Base-by-base conservation (phyloP, 2,329 filamentous ascomycete species). In the Pseudogymnoascus sp. region DNA sequence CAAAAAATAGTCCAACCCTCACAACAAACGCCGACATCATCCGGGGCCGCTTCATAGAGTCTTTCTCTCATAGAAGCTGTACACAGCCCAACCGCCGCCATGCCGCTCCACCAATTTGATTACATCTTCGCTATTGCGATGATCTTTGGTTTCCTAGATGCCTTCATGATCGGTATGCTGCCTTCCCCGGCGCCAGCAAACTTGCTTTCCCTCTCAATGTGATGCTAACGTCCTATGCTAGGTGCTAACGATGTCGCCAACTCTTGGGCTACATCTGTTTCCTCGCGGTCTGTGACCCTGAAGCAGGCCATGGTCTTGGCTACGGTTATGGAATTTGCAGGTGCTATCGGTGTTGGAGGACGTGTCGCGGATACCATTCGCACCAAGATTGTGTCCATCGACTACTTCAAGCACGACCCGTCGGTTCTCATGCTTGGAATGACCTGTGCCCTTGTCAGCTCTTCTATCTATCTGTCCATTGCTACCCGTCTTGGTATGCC, bases 251-350 rank as follows among this genome's bases (percentile, higher is more conserved):
- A 90, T 87, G 87, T 90, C 64, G 87, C 87, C 73, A 90, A 90
- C 77, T 83, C 86, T 1, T 90, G 85, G 83, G 87, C 87, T n/a
- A 88, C 85, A 35, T 87, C 83, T 66, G 87, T 90, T 63, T 87
- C 85, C 1, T 89, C 87, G 3, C 79, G 86, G 39, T 89, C 87
- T 63, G 73, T 88, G 42, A 80, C 81, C 15, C 82, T 86, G 71
- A 64, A 80, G 60, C 83, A 87, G 71, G 84, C 82, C 66, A 83
- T 84, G 82, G 66, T 80, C 10, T 74, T 83, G 29, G 83, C 80
- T 37, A 78, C 79, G 48, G 69, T 86, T 63, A 84, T 86, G 76
- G 85, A 87, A 72, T 83, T 87, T 66, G 72, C 78, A n/a, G 85
- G 85, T 59, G 78, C 82, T 42, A 76, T 87, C 31, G 80, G 80